These are phyloP conservation scores for Gliomastix tumulicola DNA, from an alignment of 2,329 filamentous ascomycete species.

Conservation along the genomic window DNA sequence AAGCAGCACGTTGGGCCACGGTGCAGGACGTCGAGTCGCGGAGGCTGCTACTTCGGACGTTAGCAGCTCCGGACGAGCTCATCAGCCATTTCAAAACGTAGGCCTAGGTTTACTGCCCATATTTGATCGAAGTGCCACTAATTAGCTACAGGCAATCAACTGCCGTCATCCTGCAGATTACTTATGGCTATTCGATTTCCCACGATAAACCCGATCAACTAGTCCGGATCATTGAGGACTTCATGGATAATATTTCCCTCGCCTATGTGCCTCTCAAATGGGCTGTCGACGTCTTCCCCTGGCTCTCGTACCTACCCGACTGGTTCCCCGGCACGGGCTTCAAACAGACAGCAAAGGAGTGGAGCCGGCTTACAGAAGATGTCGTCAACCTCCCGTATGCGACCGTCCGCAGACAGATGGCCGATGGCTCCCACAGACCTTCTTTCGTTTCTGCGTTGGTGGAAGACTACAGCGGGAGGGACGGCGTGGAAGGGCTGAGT, in stretches of 20 bases:
- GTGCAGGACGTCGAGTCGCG: too few species aligned
- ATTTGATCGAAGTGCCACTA: too few species aligned
- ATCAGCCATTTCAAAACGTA: too few species aligned
- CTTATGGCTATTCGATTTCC: slow-evolving; percentile 12
- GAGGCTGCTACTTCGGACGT: too few species aligned
- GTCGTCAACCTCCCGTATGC: slow-evolving; percentile 10
- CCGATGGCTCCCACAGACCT: not conserved
- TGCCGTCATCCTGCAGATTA: slow-evolving; percentile 9
- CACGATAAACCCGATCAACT: slow-evolving; percentile 10
- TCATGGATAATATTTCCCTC: too few species aligned
- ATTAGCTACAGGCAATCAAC: slow-evolving; percentile 11
- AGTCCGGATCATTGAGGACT: slow-evolving; percentile 10
- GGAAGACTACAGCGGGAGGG: slow-evolving; percentile 3
- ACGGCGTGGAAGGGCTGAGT: not conserved
- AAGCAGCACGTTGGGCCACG: too few species aligned
- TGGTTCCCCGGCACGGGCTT: slow-evolving; percentile 13
- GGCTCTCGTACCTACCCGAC: slow-evolving; percentile 5
- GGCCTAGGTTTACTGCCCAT: too few species aligned
- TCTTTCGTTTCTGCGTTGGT: slow-evolving; percentile 7
- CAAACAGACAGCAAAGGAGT: slow-evolving; percentile 11
- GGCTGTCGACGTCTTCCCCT: slow-evolving; percentile 13
- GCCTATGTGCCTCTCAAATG: too few species aligned
- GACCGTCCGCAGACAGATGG: slow-evolving; percentile 11
- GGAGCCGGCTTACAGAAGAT: slow-evolving; percentile 8
- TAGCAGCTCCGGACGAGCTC: too few species aligned